Evolutionary conservation across 352 stramenopile species (phyloP).

Genomic region (Thalassiosira hispida): DNA sequence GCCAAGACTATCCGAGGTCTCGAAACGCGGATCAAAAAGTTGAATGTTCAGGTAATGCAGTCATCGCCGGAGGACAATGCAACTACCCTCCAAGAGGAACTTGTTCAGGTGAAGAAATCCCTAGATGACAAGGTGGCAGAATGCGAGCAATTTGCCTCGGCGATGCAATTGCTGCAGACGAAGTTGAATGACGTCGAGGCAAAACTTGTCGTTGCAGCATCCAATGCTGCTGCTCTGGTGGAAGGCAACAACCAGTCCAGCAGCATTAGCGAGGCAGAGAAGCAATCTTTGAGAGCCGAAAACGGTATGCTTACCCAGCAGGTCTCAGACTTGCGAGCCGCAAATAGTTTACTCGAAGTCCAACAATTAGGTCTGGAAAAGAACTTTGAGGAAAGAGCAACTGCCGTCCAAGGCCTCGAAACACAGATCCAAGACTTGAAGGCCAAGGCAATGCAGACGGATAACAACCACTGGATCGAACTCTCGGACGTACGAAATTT

Average conservation of each 20-base stretch:
- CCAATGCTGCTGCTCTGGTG: constrained; percentile 1
- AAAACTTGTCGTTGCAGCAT: constrained; percentile 10
- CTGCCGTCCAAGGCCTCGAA: constrained; percentile 23
- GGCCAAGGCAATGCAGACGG: constrained; percentile 13
- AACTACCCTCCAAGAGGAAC: constrained; percentile 12
- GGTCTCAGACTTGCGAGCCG: constrained; percentile 10
- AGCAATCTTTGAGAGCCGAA: constrained; percentile 30
- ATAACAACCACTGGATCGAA: constrained; percentile 18
- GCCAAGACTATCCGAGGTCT: constrained; percentile 10
- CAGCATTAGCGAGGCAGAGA: background rate
- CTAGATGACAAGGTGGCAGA: constrained; percentile 23
- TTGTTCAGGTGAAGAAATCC: constrained; percentile 19
- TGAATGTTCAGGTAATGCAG: constrained; percentile 11
- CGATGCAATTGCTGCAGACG: constrained; percentile 30
- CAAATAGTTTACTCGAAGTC: constrained; percentile 15
- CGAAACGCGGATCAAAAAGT: constrained; percentile 16
- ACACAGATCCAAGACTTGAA: constrained; percentile 33
- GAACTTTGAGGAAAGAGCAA: constrained; percentile 21
- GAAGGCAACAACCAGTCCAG: constrained; percentile 4
- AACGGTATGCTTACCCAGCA: constrained; percentile 27
- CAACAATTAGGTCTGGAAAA: constrained; percentile 36
- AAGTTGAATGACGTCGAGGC: constrained; percentile 34
- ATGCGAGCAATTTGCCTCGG: constrained; percentile 14
- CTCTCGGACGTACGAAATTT: constrained; percentile 15
- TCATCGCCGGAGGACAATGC: background rate